These are phyloP conservation scores for Dactylis glomerata DNA, from an alignment of 176 grass and related monocot species.

Conservation along the genomic window DNA sequence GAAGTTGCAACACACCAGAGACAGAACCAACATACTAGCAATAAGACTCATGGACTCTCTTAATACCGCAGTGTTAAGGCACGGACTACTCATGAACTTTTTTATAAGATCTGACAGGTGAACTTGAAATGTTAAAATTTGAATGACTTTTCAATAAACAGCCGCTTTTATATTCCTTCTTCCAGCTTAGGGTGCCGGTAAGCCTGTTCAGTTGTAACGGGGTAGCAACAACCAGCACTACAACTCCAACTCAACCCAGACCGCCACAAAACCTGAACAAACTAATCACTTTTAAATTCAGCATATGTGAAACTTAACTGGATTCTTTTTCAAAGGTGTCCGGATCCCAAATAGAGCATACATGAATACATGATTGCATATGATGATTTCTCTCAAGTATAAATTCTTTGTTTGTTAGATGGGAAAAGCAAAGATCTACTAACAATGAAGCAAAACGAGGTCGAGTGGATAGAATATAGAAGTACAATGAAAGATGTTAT, in stretches of 20 bases:
- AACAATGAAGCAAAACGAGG: constrained; percentile 84
- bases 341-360: background rate
- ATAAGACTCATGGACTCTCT: background rate
- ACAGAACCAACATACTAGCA: background rate
- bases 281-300: background rate
- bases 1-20: background rate
- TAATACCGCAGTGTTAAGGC: background rate
- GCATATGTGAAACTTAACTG: background rate
- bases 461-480: constrained; percentile 77
- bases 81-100: background rate
- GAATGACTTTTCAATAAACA: background rate
- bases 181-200: background rate
- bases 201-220: background rate
- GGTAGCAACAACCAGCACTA: background rate
- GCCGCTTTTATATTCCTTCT: background rate
- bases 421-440: constrained; percentile 95
- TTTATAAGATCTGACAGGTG: background rate
- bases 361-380: background rate
- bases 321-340: background rate
- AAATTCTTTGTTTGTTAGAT: constrained; percentile 43
- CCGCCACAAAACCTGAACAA: background rate
- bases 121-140: background rate
- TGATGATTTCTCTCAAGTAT: background rate
- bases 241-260: background rate
- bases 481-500: constrained; percentile 53